Evolutionary conservation across 306 rosid species (phyloP).

Genomic region (Sicyos edulis): DNA sequence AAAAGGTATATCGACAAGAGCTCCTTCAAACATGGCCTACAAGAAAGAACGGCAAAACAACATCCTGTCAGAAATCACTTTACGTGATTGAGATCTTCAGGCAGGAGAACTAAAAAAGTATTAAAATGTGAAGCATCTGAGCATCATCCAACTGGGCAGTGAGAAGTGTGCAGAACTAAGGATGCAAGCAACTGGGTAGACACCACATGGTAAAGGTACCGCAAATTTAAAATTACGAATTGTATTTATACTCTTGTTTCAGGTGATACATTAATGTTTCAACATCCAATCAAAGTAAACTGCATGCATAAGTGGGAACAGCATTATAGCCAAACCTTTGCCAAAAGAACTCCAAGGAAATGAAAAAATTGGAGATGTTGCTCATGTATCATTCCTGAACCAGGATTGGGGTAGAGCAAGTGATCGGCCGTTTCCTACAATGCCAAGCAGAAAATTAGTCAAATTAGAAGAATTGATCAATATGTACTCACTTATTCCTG

Average conservation of each 20-base stretch:
- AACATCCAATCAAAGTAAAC: slow-evolving; percentile 12
- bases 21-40: slow-evolving; percentile 98
- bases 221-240: not conserved
- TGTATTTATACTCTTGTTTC: slow-evolving; percentile 10
- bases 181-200: not conserved
- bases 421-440: slow-evolving; percentile 87
- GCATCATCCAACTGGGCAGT: not conserved
- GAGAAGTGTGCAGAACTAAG: not conserved
- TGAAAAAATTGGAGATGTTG: slow-evolving; percentile 97
- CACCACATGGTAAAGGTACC: not conserved
- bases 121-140: not conserved
- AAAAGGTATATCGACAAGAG: slow-evolving; percentile 93
- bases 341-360: slow-evolving; percentile 92
- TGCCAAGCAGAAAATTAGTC: slow-evolving; percentile 25
- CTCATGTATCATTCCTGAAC: slow-evolving; percentile 97
- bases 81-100: not conserved
- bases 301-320: not conserved
- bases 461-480: slow-evolving; percentile 8
- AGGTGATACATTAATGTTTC: not conserved
- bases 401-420: slow-evolving; percentile 96
- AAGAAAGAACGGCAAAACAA: slow-evolving; percentile 21
- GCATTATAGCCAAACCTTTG: slow-evolving; percentile 52
- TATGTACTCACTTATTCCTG: not conserved
- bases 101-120: not conserved
- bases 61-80: slow-evolving; percentile 6